Base-by-base conservation (phyloP, 2,329 filamentous ascomycete genomes). In the Knoxdaviesia proteae region DNA sequence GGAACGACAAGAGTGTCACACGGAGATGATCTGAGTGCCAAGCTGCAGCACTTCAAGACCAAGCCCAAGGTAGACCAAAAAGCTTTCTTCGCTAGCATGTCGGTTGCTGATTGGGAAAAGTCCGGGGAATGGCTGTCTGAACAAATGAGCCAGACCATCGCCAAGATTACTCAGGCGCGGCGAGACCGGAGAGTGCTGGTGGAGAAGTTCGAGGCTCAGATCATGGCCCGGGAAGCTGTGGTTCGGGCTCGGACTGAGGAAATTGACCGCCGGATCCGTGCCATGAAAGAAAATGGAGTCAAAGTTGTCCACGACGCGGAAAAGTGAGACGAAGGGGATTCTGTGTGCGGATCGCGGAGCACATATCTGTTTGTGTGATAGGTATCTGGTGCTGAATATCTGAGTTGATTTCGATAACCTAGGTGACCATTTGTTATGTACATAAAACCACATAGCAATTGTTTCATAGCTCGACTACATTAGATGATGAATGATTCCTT, bases 91-190 rank as follows among this genome's bases (percentile, higher is more conserved):
- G 61, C 59, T 3, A 61, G 61, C 42, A 67, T 75, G 62, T 55
- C 65, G 1, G 58, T 74, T 9, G 57, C 62, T 10, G 71, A 75
- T 42, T 76, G 71, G 71, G 71, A 76, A 49, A 59, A 63, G 9
- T 64, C 69, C 1, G 71, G 71, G 5, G 69, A 74, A 48, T 76
- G 71, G 71, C 72, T 76, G 44, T 57, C 72, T 29, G 62, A 64
- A 38, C 66, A 64, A 47, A 75, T 76, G 47, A 56, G 62, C 6
- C 58, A 58, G 3, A 55, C 75, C 37, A 62, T 73, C 53, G 55
- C 61, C 46, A 59, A 56, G 42, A 53, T 75, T 47, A 63, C 61
- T 45, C 58, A 64, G 41, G 61, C 65, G 20, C 62, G 71, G 7
- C 61, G 61, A 45, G 56, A 56, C 9, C 74, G 71, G 55, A 62